phyloP scores from a whole-genome alignment of 768 basidiomycete genomes.

The Auriscalpium vulgare region DNA sequence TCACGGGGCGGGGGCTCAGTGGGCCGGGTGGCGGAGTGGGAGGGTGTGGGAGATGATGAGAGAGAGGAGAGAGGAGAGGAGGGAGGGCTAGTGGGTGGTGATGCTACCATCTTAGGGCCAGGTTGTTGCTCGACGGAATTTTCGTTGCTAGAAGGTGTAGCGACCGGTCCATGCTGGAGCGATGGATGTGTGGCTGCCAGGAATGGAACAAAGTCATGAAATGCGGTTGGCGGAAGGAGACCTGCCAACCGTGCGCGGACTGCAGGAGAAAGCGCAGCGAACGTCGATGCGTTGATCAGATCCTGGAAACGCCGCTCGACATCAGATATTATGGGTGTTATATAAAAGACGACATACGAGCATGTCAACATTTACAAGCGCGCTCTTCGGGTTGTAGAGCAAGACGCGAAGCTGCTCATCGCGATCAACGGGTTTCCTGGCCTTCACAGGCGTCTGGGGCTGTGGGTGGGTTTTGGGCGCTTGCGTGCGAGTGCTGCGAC shows the following conservation, averaged over 20 bases:
- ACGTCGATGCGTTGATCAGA: slow-evolving; percentile 38
- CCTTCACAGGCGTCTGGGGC: not conserved
- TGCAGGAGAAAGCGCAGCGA: slow-evolving; percentile 38
- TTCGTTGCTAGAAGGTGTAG: not conserved
- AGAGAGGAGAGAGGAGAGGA: not conserved
- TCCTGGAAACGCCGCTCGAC: slow-evolving; percentile 27
- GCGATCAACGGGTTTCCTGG: not conserved
- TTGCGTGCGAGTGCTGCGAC: not conserved
- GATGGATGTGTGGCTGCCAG: slow-evolving; percentile 34
- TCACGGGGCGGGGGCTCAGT: slow-evolving; percentile 20
- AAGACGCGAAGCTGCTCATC: not conserved
- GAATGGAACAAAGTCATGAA: slow-evolving; percentile 24
- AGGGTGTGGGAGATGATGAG: not conserved
- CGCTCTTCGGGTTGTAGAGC: not conserved
- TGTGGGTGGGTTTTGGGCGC: not conserved
- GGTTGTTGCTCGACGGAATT: not conserved
- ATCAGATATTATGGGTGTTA: slow-evolving; percentile 1
- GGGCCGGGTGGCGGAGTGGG: slow-evolving; percentile 2
- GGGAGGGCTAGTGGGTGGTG: slow-evolving; percentile 15
- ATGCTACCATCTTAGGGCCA: not conserved
- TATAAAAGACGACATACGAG: slow-evolving; percentile 18
- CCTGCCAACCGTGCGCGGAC: slow-evolving; percentile 28
- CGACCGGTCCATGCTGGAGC: not conserved
- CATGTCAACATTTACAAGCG: not conserved
- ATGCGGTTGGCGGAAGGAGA: slow-evolving; percentile 41